Evolutionary conservation across 2,329 filamentous ascomycete species (phyloP).

Genomic region (Colletotrichum lentis): DNA sequence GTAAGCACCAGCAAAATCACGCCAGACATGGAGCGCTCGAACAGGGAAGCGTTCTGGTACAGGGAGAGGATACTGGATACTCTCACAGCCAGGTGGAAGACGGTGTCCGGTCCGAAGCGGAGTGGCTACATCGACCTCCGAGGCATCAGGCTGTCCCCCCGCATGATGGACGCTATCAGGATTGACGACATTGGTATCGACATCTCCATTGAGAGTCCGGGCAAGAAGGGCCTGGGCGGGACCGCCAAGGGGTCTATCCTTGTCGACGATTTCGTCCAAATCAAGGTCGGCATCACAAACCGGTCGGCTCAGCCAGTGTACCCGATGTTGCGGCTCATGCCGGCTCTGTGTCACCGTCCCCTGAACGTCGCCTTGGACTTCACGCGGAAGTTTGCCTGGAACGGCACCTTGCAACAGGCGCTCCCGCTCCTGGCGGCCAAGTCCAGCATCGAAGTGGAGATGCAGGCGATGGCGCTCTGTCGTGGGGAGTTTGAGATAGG

Average conservation of each 20-base stretch:
- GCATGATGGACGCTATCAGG: slow-evolving; percentile 85
- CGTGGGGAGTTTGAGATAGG: slow-evolving; percentile 84
- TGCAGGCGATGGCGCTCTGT: slow-evolving; percentile 79
- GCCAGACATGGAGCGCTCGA: slow-evolving; percentile 79
- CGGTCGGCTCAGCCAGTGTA: slow-evolving; percentile 72
- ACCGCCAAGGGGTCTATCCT: slow-evolving; percentile 43
- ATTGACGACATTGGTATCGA: slow-evolving; percentile 80
- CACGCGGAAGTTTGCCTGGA: slow-evolving; percentile 83
- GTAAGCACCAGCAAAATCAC: slow-evolving; percentile 82
- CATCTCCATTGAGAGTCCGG: slow-evolving; percentile 59
- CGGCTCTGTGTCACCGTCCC: slow-evolving; percentile 77
- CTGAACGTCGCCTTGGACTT: slow-evolving; percentile 79
- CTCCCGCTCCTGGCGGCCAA: slow-evolving; percentile 70
- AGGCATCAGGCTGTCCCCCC: slow-evolving; percentile 73
- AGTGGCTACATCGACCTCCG: slow-evolving; percentile 79
- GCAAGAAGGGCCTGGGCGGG: slow-evolving; percentile 34
- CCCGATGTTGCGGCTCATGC: slow-evolving; percentile 78
- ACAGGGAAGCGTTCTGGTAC: slow-evolving; percentile 90
- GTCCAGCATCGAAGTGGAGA: slow-evolving; percentile 64
- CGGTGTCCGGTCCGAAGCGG: slow-evolving; percentile 59
- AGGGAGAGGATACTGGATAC: slow-evolving; percentile 79
- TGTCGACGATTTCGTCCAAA: slow-evolving; percentile 71
- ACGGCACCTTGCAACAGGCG: slow-evolving; percentile 80
- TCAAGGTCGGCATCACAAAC: slow-evolving; percentile 79
- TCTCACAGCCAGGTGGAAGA: slow-evolving; percentile 76